Evolutionary conservation across 306 rosid genomes (phyloP).

Genomic region (Arachis hypogaea): DNA sequence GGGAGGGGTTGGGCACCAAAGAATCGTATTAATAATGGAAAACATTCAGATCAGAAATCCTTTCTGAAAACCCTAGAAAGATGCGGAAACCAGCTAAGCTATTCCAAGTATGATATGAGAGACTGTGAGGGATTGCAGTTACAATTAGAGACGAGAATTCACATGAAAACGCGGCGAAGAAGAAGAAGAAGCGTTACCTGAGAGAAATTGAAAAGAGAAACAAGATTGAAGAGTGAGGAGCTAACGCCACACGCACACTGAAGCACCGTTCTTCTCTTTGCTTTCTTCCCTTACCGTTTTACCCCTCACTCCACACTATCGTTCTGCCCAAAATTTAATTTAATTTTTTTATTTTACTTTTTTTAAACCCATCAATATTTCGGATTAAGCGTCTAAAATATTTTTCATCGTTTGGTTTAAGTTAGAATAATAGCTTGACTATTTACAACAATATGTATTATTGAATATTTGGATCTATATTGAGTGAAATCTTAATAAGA

Average conservation of each 20-base stretch:
- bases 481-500: too few relatives aligned
- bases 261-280: too few relatives aligned
- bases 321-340: too few relatives aligned
- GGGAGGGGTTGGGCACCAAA: background rate
- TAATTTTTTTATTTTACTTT: too few relatives aligned
- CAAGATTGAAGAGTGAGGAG: background rate
- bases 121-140: background rate
- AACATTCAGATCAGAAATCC: conserved; percentile 37
- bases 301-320: too few relatives aligned
- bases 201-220: conserved; percentile 22
- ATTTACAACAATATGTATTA: too few relatives aligned
- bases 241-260: background rate
- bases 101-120: background rate
- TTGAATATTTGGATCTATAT: too few relatives aligned
- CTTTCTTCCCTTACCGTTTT: too few relatives aligned
- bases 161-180: background rate
- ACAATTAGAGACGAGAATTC: background rate
- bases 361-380: too few relatives aligned
- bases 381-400: too few relatives aligned
- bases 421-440: too few relatives aligned
- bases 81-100: background rate
- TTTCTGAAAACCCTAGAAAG: conserved; percentile 43
- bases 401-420: too few relatives aligned
- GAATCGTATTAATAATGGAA: background rate
- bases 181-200: background rate